phyloP scores from a whole-genome alignment of 495 filamentous ascomycete species.

The Penicillium cosmopolitanum region DNA sequence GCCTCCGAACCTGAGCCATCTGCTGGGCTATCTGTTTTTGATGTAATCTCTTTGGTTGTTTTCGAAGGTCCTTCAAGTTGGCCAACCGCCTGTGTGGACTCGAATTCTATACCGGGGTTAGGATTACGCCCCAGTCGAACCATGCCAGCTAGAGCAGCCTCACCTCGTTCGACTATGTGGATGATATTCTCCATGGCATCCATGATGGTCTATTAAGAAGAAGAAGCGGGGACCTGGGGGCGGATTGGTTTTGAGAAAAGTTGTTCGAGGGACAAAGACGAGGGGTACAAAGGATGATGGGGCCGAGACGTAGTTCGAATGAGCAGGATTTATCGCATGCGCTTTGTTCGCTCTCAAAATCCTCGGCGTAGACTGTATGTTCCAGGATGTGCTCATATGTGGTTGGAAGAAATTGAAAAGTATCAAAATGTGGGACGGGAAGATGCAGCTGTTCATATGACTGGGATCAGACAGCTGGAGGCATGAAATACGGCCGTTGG shows the following conservation, averaged over 20 bases:
- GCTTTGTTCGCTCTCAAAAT: neutral
- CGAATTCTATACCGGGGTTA: neutral
- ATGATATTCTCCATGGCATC: conserved; percentile 2
- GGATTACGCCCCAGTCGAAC: neutral
- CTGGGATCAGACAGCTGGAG: neutral
- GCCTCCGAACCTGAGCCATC: too few species aligned
- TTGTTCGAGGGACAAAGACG: neutral
- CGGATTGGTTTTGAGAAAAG: neutral
- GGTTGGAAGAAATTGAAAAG: neutral
- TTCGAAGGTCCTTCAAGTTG: neutral
- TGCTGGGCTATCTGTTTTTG: neutral
- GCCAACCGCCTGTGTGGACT: neutral
- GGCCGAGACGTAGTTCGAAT: conserved; percentile 13
- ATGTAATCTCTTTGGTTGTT: neutral
- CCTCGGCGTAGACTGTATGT: neutral
- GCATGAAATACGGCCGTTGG: neutral
- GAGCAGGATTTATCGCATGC: neutral
- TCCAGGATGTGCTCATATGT: neutral
- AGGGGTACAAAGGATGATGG: conserved; percentile 14
- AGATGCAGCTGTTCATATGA: conserved; percentile 1
- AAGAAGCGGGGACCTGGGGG: neutral
- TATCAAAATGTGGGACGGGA: neutral
- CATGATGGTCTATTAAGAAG: neutral
- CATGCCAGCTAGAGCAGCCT: neutral
- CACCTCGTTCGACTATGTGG: neutral